Conservation (phyloP, 2,329 filamentous ascomycete species). For the Fusarium citri region DNA sequence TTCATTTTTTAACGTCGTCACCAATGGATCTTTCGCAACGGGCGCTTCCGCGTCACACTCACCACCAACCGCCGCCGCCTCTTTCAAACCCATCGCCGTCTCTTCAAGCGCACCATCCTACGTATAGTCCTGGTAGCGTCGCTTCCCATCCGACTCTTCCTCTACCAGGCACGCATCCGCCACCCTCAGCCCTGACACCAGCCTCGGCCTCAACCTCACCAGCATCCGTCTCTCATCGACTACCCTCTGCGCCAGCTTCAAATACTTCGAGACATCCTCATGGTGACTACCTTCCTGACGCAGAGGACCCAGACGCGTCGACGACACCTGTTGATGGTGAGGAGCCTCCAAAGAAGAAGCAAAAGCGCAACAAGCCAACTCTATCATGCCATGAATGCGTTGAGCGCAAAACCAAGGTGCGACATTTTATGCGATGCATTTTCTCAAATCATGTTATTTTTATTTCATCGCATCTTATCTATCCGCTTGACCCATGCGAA, state of each 20-base stretch:
- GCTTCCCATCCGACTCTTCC: constrained; percentile 29
- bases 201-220: constrained; percentile 47
- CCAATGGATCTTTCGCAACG: constrained; percentile 47
- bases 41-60: constrained; percentile 43
- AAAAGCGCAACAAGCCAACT: constrained; percentile 87
- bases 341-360: constrained; percentile 72
- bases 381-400: constrained; percentile 84
- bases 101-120: constrained; percentile 33
- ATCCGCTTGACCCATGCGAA: constrained; percentile 11
- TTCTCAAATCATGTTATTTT: constrained; percentile 5
- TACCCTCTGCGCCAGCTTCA: constrained; percentile 40
- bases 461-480: neutral
- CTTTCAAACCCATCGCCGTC: constrained; percentile 37
- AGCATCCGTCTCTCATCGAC: constrained; percentile 41
- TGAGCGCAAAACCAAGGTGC: constrained; percentile 82
- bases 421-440: constrained; percentile 9
- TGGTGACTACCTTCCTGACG: constrained; percentile 35
- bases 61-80: constrained; percentile 31
- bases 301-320: constrained; percentile 39
- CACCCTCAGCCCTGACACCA: constrained; percentile 44
- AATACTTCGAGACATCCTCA: constrained; percentile 31
- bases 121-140: constrained; percentile 34
- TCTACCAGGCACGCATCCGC: constrained; percentile 31
- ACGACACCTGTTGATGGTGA: constrained; percentile 42
- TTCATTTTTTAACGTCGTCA: constrained; percentile 18